These are phyloP conservation scores for Lipomyces sp. DNA, from an alignment of 805 yeast species.

Conservation along the genomic window DNA sequence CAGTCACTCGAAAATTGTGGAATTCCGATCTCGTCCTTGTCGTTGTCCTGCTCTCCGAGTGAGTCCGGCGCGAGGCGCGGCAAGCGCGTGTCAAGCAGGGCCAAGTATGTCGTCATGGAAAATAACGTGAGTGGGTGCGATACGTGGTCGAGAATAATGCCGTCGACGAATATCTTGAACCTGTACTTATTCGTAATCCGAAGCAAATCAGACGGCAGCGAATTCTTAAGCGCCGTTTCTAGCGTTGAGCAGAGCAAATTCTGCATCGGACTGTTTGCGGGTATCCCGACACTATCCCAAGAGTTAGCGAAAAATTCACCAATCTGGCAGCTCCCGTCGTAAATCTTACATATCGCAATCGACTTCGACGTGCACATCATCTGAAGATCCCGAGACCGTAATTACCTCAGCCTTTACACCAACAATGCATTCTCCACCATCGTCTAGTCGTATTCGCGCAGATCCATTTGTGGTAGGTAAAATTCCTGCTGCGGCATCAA, in stretches of 20 bases:
- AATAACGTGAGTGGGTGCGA: constrained; percentile 82
- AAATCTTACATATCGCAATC: constrained; percentile 48
- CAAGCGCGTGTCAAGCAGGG: constrained; percentile 69
- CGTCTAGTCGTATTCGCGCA: constrained; percentile 79
- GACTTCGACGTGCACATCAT: constrained; percentile 66
- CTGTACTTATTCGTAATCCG: constrained; percentile 74
- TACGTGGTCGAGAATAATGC: constrained; percentile 73
- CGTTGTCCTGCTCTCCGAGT: constrained; percentile 3
- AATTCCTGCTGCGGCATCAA: constrained; percentile 80
- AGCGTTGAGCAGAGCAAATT: constrained; percentile 66
- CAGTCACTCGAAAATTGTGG: constrained; percentile 56
- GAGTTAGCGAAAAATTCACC: background rate
- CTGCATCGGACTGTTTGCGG: constrained; percentile 60
- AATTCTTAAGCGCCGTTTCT: constrained; percentile 56
- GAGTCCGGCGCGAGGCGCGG: constrained; percentile 23
- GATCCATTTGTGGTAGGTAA: constrained; percentile 92
- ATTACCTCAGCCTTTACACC: constrained; percentile 89
- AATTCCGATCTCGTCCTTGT: constrained; percentile 21
- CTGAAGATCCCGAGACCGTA: constrained; percentile 32
- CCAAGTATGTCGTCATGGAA: constrained; percentile 80
- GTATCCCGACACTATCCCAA: constrained; percentile 43
- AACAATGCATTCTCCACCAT: constrained; percentile 92
- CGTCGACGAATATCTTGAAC: constrained; percentile 78
- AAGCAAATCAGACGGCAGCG: constrained; percentile 59
- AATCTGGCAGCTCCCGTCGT: background rate